Evolutionary conservation across 2,329 filamentous ascomycete species (phyloP), one percentile per base, ranked within the genome.

Genomic region (Phialophora expanda): DNA sequence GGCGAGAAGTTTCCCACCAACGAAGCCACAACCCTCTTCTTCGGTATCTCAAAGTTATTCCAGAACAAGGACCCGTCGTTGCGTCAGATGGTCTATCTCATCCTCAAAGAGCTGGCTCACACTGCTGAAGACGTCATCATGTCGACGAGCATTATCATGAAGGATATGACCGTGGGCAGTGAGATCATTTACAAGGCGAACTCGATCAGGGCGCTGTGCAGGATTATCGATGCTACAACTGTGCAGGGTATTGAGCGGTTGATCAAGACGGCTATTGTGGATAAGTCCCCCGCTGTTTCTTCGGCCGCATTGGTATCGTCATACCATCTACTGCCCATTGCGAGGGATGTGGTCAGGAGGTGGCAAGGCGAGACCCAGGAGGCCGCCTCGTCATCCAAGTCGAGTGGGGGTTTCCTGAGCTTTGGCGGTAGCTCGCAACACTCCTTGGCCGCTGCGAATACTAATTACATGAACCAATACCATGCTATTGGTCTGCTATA

Each of bases 131-230:
- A 99, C 85, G 96, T 97, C 71, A 99, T 99, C 78, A 98, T 99
- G 95, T 95, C 97, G 69, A 99, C 95, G 20, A 96, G 92, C 81
- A 97, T 94, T 73, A 97, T 99, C 74, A 99, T 98, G 95, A 99
- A 99, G 84, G 95, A 99, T 79, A 97, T 94, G 11, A 93, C 93
- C 60, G 93, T 96, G 70, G 92, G 93, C 75, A 97, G 92, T 75
- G 95, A 98, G 77, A 90, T 93, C 61, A 88, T 97, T 64, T 97
- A 93, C 83, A 87, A 95, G 75, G 92, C 95, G 60, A 99, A 99
- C 82, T 94, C 95, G 69, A 98, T 98, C 77, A 87, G 95, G 74
- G 93, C 94, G 46, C 84, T 98, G 72, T 98, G 94, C 83, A 90
- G 95, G 72, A 97, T 99, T 76, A 98, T 98, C 76, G 93, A 97